Conservation (phyloP, 164 flowering plant genomes). For the Cinnamomum chago region DNA sequence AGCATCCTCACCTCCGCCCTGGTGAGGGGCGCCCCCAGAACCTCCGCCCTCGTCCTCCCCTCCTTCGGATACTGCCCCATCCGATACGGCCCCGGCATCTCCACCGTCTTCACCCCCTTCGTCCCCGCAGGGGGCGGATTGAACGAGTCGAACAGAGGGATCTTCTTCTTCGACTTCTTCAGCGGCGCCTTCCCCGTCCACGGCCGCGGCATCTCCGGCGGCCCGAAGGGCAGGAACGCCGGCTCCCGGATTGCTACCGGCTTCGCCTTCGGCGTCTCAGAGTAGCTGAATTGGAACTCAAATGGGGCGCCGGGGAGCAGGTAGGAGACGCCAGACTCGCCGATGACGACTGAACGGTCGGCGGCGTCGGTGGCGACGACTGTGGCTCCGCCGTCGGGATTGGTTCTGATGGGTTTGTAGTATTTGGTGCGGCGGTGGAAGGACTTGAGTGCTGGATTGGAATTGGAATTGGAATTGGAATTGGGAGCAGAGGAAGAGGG, state of each 20-base stretch:
- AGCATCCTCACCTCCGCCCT: conserved; percentile 58
- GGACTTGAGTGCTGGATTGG: conserved; percentile 48
- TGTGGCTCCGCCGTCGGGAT: conserved; percentile 23
- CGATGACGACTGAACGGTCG: conserved; percentile 65
- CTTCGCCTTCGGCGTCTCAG: conserved; percentile 83
- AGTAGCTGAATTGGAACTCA: conserved; percentile 90
- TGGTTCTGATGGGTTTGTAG: conserved; percentile 56
- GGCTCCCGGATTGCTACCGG: conserved; percentile 90
- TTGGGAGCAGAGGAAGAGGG: conserved; percentile 9
- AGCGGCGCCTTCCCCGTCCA: conserved; percentile 97
- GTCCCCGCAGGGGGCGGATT: conserved; percentile 33
- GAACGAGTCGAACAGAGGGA: conserved; percentile 55
- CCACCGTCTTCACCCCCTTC: conserved; percentile 42
- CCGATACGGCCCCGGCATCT: conserved; percentile 46
- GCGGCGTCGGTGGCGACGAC: conserved; percentile 34
- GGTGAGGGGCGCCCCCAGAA: conserved; percentile 71
- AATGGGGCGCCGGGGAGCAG: conserved; percentile 91
- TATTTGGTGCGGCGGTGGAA: conserved; percentile 56
- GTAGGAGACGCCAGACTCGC: conserved; percentile 81
- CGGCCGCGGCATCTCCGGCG: conserved; percentile 89
- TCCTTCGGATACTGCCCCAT: conserved; percentile 43
- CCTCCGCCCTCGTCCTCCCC: conserved; percentile 55
- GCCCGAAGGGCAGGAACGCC: conserved; percentile 84
- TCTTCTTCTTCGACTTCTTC: conserved; percentile 53
- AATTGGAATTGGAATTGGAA: conserved; percentile 6